These are phyloP conservation scores for Silene latifolia DNA, from an alignment of 148 eudicot species.

Conservation along the genomic window DNA sequence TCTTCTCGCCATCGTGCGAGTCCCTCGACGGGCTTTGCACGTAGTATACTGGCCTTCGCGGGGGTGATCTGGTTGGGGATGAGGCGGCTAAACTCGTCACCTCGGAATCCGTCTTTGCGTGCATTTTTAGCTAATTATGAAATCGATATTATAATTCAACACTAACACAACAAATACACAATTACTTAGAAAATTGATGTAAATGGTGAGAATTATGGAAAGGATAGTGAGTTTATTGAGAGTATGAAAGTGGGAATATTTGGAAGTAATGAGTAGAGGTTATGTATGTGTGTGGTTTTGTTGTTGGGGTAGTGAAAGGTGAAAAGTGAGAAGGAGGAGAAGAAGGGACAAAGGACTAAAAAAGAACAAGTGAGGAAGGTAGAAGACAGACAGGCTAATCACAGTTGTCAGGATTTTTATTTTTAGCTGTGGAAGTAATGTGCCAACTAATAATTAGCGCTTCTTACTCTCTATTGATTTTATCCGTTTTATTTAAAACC, in stretches of 20 bases:
- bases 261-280: not conserved
- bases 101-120: constrained; percentile 85
- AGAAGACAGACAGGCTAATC: constrained; percentile 9
- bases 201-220: too few species aligned
- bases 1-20: constrained; percentile 79
- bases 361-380: not conserved
- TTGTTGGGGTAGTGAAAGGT: not conserved
- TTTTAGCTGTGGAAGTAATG: not conserved
- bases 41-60: constrained; percentile 65
- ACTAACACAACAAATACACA: too few species aligned
- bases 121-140: constrained; percentile 23
- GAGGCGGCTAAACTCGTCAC: constrained; percentile 74
- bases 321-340: not conserved
- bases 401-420: constrained; percentile 12
- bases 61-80: constrained; percentile 57
- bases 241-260: not conserved
- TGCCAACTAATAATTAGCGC: not conserved
- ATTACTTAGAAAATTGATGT: too few species aligned
- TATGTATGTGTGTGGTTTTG: too few species aligned
- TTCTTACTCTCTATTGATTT: not conserved
- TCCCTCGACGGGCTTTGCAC: constrained; percentile 83
- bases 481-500: too few species aligned
- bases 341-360: not conserved
- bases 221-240: not conserved
- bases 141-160: too few species aligned